These are phyloP conservation scores for Hygrophila difformis DNA, from an alignment of 257 asterid genomes.

Conservation along the genomic window DNA sequence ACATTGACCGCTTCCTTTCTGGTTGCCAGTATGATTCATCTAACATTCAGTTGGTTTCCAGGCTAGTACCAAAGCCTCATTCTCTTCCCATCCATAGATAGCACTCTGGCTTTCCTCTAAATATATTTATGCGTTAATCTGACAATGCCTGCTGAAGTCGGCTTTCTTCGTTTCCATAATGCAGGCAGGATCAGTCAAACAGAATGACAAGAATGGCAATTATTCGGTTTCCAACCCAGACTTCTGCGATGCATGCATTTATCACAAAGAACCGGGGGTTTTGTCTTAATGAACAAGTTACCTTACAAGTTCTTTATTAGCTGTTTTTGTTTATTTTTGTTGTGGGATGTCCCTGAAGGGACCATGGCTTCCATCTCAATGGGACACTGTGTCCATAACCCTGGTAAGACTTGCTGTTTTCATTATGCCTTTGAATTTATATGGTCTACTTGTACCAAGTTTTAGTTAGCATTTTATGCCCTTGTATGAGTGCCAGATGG, in stretches of 20 bases:
- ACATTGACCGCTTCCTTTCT: conserved; percentile 71
- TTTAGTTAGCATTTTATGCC: too few species aligned
- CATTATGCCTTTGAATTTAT: too few species aligned
- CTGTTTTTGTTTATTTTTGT: too few species aligned
- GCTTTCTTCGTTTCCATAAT: conserved; percentile 1
- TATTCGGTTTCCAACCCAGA: conserved; percentile 55
- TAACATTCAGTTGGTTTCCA: conserved; percentile 30
- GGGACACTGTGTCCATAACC: too few species aligned
- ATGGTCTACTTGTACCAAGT: too few species aligned
- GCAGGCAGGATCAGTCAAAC: conserved; percentile 39
- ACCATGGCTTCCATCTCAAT: too few species aligned
- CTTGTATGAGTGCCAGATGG: too few species aligned
- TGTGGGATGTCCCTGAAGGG: too few species aligned
- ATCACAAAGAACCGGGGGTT: conserved; percentile 67
- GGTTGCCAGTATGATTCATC: conserved; percentile 66
- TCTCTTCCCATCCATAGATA: conserved; percentile 2
- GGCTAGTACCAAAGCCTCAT: conserved; percentile 26
- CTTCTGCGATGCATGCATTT: conserved; percentile 65
- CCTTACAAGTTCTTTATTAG: conserved; percentile 57
- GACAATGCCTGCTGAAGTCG: conserved; percentile 1
- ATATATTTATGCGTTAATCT: too few species aligned
- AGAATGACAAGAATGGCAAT: conserved; percentile 37
- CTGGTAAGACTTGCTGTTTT: too few species aligned
- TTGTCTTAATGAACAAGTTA: conserved; percentile 58
- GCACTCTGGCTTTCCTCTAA: too few species aligned